Evolutionary conservation across 352 stramenopile species (phyloP), one percentile per base, ranked within the genome.

Genomic region (Peronospora belbahrii): DNA sequence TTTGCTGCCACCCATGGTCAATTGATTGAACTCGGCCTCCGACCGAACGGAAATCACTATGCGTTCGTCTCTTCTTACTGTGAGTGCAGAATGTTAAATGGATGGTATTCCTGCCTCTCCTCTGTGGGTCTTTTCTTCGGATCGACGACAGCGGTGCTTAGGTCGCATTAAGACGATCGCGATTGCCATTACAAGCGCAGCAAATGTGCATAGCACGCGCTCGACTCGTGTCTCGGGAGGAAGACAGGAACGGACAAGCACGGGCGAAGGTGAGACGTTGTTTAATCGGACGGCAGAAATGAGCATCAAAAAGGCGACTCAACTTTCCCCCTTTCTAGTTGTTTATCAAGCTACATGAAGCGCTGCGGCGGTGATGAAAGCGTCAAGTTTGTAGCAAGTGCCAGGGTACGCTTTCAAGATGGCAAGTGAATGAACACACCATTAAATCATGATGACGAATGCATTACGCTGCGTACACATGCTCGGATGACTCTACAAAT

Each of bases 81-180:
- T n/a, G 14, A 18, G 19, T 32, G 22, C 17, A 53, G 46, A 54
- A 49, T 58, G 57, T 62, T 57, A 52, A 58, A 48, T 65, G 50
- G 45, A 14, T 57, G 40, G 30, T 15, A 40, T 38, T 28, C 36
- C 47, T 42, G 23, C 34, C 31, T 55, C 52, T 52, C 34, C 23
- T 56, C 2, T 13, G 13, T 11, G 19, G 19, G 19, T 6, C 18
- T 30, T 2, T 6, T 13, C 42, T 55, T 32, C 55, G 48, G 42
- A 51, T 59, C 17, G 49, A 64, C 50, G 34, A 56, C 37, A 19
- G 11, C 15, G 30, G 20, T 59, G n/a, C n/a, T n/a, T 55, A 59
- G 56, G 27, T 40, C 45, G 40, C 56, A 65, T 39, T 44, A 56
- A 62, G 41, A 62, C 56, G 52, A 65, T 41, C 57, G 45, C n/a